Evolutionary conservation across 2,329 filamentous ascomycete species (phyloP).

Genomic region (Calonectria crousiana): DNA sequence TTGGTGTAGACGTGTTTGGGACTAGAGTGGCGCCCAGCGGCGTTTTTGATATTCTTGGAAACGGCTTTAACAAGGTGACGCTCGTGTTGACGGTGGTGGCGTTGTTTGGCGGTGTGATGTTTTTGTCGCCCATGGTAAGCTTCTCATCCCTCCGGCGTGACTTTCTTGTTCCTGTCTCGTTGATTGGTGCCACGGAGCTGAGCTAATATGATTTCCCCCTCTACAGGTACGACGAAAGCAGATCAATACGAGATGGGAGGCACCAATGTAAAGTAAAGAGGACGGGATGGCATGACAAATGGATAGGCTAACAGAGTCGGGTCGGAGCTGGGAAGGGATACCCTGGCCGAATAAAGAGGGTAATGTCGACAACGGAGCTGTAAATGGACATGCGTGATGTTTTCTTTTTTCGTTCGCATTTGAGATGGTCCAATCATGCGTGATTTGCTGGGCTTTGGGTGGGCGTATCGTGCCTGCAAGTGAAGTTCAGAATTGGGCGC

Average conservation of each 20-base stretch:
- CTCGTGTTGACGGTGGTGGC: slow-evolving; percentile 87
- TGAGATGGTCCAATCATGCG: neutral
- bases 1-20: slow-evolving; percentile 89
- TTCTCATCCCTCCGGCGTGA: neutral
- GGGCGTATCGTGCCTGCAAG: neutral
- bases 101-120: slow-evolving; percentile 79
- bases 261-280: slow-evolving; percentile 45
- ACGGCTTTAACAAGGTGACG: slow-evolving; percentile 92
- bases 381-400: slow-evolving; percentile 37
- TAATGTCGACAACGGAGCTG: slow-evolving; percentile 33
- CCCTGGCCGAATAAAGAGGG: slow-evolving; percentile 27
- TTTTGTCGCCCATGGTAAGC: slow-evolving; percentile 88
- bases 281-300: slow-evolving; percentile 33
- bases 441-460: neutral
- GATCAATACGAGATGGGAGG: slow-evolving; percentile 74
- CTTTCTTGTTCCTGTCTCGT: neutral
- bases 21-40: slow-evolving; percentile 89
- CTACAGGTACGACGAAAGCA: slow-evolving; percentile 72
- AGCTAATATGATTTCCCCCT: slow-evolving; percentile 48
- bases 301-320: slow-evolving; percentile 31
- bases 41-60: slow-evolving; percentile 91
- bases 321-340: neutral
- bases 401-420: slow-evolving; percentile 25
- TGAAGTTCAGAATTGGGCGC: neutral
- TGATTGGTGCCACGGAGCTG: neutral